Evolutionary conservation across 1,284 basidiomycete species (phyloP), one percentile per base, ranked within the genome.

Genomic region (Neolentinus lepideus): DNA sequence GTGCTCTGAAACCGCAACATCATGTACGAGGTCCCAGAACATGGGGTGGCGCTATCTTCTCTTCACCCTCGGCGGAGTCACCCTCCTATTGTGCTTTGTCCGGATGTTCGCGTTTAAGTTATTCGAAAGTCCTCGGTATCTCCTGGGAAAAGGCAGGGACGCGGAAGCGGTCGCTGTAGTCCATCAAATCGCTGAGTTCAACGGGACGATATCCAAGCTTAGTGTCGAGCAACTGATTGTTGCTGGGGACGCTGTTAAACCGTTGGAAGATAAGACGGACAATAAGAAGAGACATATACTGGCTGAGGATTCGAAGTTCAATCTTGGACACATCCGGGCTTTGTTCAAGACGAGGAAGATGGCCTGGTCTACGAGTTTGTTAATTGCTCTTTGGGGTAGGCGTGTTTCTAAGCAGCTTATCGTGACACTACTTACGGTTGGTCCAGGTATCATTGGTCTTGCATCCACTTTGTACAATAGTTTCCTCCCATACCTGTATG

Each of bases 21-120:
- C 69, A 1, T 78, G 77, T 53, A 57, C 70, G 2, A 71, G 66
- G 52, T 72, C 68, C 0, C 58, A 71, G 22, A 78, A 80, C 58
- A 79, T 76, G 77, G 80, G 84, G 64, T 87, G 84, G 84, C 72
- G 84, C 36, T 83, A 81, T 62, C 74, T 78, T 12, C 67, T 76
- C 21, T 72, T 73, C 64, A 71, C 71, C 63, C 58, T 73, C 22
- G 79, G 79, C 4, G 79, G 74, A 11, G 64, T 84, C 53, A 81
- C 74, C 45, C 67, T 85, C 57, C 63, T 80, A 51, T 64, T 84
- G 12, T 85, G 82, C 74, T 67, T 72, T 51, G 59, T 81, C 55
- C 83, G 85, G 53, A 80, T 83, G 68, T 76, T 84, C 62, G 64
- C 77, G 51, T 87, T 88, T 69, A 72, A 66, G 16, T 75, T 87